Evolutionary conservation across 257 asterid genomes (phyloP), one percentile per base, ranked within the genome.

Genomic region (Verbascum thapsus): DNA sequence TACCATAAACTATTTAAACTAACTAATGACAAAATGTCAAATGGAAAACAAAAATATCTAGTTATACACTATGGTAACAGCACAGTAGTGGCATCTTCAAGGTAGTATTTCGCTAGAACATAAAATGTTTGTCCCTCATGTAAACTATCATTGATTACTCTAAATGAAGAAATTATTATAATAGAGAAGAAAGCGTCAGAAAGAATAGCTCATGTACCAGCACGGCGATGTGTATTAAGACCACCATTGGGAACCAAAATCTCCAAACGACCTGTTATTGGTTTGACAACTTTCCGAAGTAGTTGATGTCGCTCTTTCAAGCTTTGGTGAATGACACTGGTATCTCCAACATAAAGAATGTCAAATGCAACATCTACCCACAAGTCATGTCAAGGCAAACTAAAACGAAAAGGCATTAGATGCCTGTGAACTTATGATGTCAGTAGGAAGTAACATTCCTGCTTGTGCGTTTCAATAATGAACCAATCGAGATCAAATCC

Each of bases 321-420:
- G 71, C 87, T 89, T 69, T 83, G 97, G 83, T 92, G 99, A 75
- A 92, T 92, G 62, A 92, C 95, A 81, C 97, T 89, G 57, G 95
- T 83, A 78, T 87, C 99, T 75, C 97, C 97, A 68, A 76, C 96
- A 74, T 87, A 92, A 34, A 92, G 96, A 74, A 92, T 74, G 75
- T 89, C 99, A 72, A 92, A 89, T 38, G 95, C 96, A 74, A 92
- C 80, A 84, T 87, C 97, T 92, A 66, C 63, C 71, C 79, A 58
- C 62, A 68, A 42, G 59, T 64, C 68, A 70, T 61, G 91, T 87
- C 65, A 89, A 85, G 87, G 81, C 17, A 68, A 72, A 63, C 58
- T 41, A 40, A 12, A 40, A 55, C 22, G 49, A 50, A 53, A 53
- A 12, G 43, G 62, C 53, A 34, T 18, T 18, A 16, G 58, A 44